These are phyloP conservation scores for Mediolabrus comicus DNA, from an alignment of 108 stramenopile species.

Conservation along the genomic window DNA sequence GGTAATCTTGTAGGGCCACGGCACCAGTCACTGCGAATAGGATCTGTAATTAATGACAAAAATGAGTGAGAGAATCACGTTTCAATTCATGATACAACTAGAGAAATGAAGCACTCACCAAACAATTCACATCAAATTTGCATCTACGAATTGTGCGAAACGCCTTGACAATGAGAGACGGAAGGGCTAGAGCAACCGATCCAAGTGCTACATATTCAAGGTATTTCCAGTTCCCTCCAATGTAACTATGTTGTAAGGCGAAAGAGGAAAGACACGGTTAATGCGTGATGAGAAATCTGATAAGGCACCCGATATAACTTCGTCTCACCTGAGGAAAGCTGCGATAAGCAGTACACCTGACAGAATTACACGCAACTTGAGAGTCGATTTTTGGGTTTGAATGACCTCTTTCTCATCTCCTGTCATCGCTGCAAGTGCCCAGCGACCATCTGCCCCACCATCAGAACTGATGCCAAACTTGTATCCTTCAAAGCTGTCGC, in stretches of 20 bases:
- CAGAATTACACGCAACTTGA: conserved; percentile 30
- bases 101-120: no score
- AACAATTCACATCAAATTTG: conserved; percentile 73
- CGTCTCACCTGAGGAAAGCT: conserved; percentile 40
- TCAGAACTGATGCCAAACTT: background rate
- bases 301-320: no score
- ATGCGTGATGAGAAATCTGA: no score
- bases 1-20: conserved; percentile 65
- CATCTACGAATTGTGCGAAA: conserved; percentile 40
- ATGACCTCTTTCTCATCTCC: background rate
- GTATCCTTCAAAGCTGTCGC: background rate
- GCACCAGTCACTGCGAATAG: conserved; percentile 75
- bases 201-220: conserved; percentile 57
- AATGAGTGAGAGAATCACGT: no score
- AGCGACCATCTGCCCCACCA: conserved; percentile 27
- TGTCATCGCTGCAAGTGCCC: conserved; percentile 18
- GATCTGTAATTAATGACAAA: conserved; percentile 45
- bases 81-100: no score
- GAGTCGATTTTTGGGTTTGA: conserved; percentile 13
- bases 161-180: conserved; percentile 62
- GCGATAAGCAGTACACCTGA: conserved; percentile 57
- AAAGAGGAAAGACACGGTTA: no score
- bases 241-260: no score
- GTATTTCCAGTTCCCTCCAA: conserved; percentile 58
- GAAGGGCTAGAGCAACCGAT: conserved; percentile 57